These are phyloP conservation scores for Prillingera fragicola DNA, from an alignment of 1,284 basidiomycete genomes.

Conservation along the genomic window DNA sequence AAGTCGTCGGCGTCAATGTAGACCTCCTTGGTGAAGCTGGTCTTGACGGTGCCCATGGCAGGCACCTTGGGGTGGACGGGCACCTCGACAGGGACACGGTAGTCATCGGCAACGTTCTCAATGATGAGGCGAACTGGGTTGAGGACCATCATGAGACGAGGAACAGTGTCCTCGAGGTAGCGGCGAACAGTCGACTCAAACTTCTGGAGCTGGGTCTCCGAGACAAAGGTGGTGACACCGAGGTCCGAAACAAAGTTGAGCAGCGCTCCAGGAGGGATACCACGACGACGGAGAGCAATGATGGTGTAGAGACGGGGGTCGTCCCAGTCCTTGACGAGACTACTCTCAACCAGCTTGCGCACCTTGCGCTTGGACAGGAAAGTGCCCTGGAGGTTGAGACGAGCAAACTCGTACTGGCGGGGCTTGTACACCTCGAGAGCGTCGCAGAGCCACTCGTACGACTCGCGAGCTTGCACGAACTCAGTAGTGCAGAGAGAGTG, in stretches of 20 bases:
- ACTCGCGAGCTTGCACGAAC: conserved; percentile 93
- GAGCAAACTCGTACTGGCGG: conserved; percentile 95
- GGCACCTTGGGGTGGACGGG: conserved; percentile 92
- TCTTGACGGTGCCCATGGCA: conserved; percentile 71
- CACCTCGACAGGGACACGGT: conserved; percentile 77
- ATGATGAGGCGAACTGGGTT: conserved; percentile 85
- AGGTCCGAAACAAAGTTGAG: conserved; percentile 85
- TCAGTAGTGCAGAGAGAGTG: conserved; percentile 97
- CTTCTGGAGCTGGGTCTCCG: conserved; percentile 79
- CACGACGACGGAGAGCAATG: conserved; percentile 87
- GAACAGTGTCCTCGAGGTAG: conserved; percentile 82
- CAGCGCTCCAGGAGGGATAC: conserved; percentile 93
- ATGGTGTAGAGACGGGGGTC: conserved; percentile 98
- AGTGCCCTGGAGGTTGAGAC: conserved; percentile 88
- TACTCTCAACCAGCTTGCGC: conserved; percentile 75
- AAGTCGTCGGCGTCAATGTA: conserved; percentile 97
- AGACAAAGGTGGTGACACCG: conserved; percentile 80
- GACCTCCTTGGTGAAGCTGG: conserved; percentile 83
- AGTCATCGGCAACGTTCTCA: conserved; percentile 85
- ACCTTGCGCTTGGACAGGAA: conserved; percentile 98
- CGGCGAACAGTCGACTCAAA: conserved; percentile 87
- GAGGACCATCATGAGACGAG: conserved; percentile 88
- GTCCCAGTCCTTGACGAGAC: conserved; percentile 88
- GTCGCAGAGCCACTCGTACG: conserved; percentile 99
- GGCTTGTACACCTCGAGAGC: conserved; percentile 95